These are phyloP conservation scores for Globisporangium megalacanthum DNA, from an alignment of 352 stramenopile genomes.

Conservation along the genomic window DNA sequence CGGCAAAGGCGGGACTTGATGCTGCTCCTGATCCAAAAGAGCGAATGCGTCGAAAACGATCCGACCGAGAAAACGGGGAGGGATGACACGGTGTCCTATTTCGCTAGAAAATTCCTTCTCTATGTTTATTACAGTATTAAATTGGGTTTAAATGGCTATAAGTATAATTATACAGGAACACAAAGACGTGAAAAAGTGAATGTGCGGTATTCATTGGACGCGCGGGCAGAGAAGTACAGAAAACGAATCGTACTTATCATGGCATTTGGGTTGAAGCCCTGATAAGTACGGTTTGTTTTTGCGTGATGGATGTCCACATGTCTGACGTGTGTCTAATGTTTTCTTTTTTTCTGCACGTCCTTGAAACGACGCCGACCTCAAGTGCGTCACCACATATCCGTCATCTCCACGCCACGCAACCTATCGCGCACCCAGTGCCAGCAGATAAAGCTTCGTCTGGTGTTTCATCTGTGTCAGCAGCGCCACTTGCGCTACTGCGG, in stretches of 20 bases:
- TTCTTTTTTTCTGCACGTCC: too few species aligned
- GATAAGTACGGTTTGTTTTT: too few species aligned
- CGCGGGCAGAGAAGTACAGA: too few species aligned
- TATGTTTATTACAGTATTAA: too few species aligned
- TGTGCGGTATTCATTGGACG: background rate
- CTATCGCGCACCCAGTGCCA: conserved; percentile 28
- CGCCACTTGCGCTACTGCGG: conserved; percentile 29
- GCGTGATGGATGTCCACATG: too few species aligned
- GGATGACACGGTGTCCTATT: too few species aligned
- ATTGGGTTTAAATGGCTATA: too few species aligned
- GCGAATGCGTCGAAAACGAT: conserved; percentile 7
- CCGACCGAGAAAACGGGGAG: background rate
- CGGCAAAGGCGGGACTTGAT: background rate
- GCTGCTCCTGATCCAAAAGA: background rate
- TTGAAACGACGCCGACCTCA: background rate
- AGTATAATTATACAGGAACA: background rate
- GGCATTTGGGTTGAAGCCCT: too few species aligned
- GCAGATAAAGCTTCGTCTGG: conserved; percentile 74
- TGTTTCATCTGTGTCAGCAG: conserved; percentile 75
- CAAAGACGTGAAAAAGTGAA: background rate
- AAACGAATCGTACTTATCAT: too few species aligned
- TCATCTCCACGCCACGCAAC: background rate
- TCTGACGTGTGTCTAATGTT: too few species aligned
- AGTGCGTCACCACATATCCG: background rate
- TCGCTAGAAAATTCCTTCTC: too few species aligned